Base-by-base conservation (phyloP, 306 rosid genomes). In the Oemleria cerasiformis region DNA sequence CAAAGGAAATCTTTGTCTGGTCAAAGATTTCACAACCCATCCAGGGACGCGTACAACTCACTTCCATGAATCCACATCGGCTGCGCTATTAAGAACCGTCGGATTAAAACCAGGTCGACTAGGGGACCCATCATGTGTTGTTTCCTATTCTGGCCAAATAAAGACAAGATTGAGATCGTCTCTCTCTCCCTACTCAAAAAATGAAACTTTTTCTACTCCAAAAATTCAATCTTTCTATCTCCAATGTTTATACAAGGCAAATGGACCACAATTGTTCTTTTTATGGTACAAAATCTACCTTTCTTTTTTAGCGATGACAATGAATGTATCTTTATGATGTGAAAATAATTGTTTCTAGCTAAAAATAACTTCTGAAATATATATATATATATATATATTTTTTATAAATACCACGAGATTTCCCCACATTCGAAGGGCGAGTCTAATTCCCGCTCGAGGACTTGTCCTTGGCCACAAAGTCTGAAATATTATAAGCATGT, bases 361-460 rank as follows among this genome's bases (percentile, higher is more conserved):
- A 57, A 23, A 57, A 25, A 57, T 25, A 57, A 57, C 40, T 57
- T 57, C 16, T 42, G 34, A 57, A 57, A 57, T 21, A 16, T 12
- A 23, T 19, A 8, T 50, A 8, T 1, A 21, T n/a, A n/a, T n/a
- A n/a, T n/a, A n/a, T n/a, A 1, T 30, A 0, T 30, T 30, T 1
- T 30, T 30, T 2, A 30, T 30, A 30, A 30, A 30, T 30, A 30
- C 36, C 3, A 30, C 36, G 3, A 30, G 3, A 2, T 30, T 30
- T 30, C 0, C 3, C 3, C 3, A 30, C 36, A 30, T 4, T 0
- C 3, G 36, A 30, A 30, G 0, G 3, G 36, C 3, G 3, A 1
- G 0, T 30, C 3, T 30, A 30, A 30, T 30, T 2, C 3, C 2
- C 3, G 3, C 3, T 30, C 36, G 3, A 4, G 3, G 36, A 2